Conservation (phyloP, 768 basidiomycete genomes). For the Chalciporus pseudorubinellus region DNA sequence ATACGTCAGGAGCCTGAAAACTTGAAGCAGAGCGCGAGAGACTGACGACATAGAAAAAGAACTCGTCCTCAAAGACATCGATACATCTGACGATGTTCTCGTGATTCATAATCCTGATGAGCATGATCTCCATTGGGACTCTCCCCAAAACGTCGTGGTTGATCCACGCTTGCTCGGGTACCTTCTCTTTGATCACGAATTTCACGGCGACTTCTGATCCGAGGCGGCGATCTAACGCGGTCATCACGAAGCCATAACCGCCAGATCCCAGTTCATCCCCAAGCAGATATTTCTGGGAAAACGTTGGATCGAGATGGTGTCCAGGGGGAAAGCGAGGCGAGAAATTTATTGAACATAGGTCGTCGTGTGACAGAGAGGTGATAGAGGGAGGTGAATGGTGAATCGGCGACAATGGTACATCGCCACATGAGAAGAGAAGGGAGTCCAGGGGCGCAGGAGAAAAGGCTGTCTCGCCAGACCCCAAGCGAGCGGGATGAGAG, state of each 20-base stretch:
- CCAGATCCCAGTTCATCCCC: conserved; percentile 84
- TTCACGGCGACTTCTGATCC: conserved; percentile 85
- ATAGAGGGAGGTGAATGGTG: conserved; percentile 1
- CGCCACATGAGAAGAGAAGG: conserved; percentile 23
- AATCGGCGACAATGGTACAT: conserved; percentile 2
- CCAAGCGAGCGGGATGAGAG: neutral
- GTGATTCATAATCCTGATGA: conserved; percentile 73
- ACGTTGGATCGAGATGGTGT: conserved; percentile 59
- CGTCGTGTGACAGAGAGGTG: conserved; percentile 1
- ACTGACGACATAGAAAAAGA: conserved; percentile 86
- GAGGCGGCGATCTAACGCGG: conserved; percentile 60
- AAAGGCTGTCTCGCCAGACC: neutral
- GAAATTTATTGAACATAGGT: conserved; percentile 27
- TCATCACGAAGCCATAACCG: conserved; percentile 95
- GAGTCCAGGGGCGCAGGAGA: conserved; percentile 9
- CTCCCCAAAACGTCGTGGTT: conserved; percentile 57
- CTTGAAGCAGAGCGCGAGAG: neutral
- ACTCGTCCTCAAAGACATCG: conserved; percentile 78
- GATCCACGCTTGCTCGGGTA: conserved; percentile 52
- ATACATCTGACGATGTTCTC: conserved; percentile 80
- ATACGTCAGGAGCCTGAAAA: conserved; percentile 4
- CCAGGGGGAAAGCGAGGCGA: conserved; percentile 57
- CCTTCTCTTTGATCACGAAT: conserved; percentile 82
- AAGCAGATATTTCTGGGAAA: conserved; percentile 58
- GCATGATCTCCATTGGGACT: conserved; percentile 78